These are phyloP conservation scores for Solanum dulcamara DNA, from an alignment of 257 asterid genomes.

Conservation along the genomic window DNA sequence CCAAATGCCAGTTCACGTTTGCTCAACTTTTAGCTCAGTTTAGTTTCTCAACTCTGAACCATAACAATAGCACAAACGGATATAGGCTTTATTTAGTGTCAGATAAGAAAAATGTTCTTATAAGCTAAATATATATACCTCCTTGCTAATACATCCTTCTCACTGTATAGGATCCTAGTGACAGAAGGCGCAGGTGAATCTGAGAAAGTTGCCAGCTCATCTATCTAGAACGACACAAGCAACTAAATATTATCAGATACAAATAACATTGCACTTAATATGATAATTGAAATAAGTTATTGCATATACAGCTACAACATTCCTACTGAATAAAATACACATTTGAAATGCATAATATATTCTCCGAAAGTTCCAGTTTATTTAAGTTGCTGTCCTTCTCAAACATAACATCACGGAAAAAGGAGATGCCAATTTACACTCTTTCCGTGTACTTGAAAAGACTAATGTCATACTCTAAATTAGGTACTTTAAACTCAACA, in stretches of 20 bases:
- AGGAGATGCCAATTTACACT: neutral
- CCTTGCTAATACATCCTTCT: conserved; percentile 77
- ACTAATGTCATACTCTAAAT: neutral
- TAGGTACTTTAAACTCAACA: neutral
- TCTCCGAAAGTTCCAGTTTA: neutral
- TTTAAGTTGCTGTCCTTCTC: neutral
- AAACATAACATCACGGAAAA: neutral
- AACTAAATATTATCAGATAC: neutral
- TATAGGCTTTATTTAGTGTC: neutral
- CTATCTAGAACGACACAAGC: conserved; percentile 38
- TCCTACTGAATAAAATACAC: too few relatives aligned
- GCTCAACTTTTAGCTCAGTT: neutral
- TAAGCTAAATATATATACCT: conserved; percentile 29
- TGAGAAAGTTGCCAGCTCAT: conserved; percentile 75
- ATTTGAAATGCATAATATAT: neutral
- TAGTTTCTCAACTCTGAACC: neutral
- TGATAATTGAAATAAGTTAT: neutral
- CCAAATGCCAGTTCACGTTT: neutral
- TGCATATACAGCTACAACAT: neutral
- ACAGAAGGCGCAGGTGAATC: conserved; percentile 87
- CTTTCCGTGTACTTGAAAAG: neutral
- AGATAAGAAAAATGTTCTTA: neutral
- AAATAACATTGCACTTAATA: neutral
- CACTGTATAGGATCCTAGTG: conserved; percentile 79
- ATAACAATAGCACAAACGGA: neutral